A percentile compares a stretch with the other conserved stretches of the same genome.
Evolutionary conservation across 1,284 basidiomycete genomes (phyloP).

Genomic region (Pseudozyma pruni): DNA sequence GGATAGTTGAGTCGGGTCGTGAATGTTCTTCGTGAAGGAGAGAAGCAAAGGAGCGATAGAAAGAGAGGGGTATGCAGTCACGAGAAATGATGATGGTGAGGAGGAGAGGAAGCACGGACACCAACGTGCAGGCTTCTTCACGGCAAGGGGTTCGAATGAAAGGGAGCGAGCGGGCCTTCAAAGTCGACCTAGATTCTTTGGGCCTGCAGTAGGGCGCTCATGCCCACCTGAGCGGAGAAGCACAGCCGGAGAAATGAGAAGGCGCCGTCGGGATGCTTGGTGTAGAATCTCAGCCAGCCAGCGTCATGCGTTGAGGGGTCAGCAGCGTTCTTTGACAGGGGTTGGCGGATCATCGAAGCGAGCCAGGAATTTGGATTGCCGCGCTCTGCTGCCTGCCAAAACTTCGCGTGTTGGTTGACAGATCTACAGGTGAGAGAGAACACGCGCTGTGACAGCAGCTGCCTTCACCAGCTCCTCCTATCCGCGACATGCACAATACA

Average conservation of each 20-base stretch:
- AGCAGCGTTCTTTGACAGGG: background rate
- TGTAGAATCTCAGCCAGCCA: slow-evolving; percentile 37
- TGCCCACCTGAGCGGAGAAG: slow-evolving; percentile 2
- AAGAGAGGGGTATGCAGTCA: background rate
- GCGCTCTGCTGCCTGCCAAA: background rate
- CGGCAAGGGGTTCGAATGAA: slow-evolving; percentile 1
- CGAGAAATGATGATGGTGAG: slow-evolving; percentile 6
- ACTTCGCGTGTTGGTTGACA: slow-evolving; percentile 28
- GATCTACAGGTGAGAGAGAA: slow-evolving; percentile 10
- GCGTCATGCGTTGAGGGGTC: background rate
- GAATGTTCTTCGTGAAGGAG: background rate
- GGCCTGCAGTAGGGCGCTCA: background rate
- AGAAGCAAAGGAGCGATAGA: background rate
- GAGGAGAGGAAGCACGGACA: background rate
- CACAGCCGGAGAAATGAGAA: slow-evolving; percentile 1
- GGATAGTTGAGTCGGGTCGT: background rate
- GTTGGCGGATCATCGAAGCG: background rate
- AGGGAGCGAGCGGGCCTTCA: slow-evolving; percentile 1
- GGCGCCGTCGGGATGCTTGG: background rate
- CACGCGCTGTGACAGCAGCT: background rate
- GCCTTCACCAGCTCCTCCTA: background rate
- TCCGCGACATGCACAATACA: background rate
- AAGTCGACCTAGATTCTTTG: background rate
- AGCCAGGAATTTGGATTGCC: background rate
- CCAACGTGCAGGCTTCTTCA: too few relatives aligned